These are phyloP conservation scores for Suillus hirtellus DNA, from an alignment of 768 basidiomycete genomes.

Conservation along the genomic window DNA sequence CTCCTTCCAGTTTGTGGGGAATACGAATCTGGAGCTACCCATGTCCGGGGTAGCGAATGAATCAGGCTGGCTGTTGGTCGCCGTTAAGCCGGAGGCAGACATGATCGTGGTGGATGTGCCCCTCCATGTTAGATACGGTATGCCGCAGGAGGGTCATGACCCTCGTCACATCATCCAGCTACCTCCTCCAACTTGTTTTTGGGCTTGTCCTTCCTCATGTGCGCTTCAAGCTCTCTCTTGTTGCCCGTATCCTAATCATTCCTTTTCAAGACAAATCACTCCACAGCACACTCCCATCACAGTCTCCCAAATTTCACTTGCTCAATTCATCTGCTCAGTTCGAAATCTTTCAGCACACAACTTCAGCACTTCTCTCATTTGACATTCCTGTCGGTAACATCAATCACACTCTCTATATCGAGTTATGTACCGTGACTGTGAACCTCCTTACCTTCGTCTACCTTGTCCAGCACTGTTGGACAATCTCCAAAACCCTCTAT, in stretches of 20 bases:
- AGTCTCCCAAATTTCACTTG: slow-evolving; percentile 25
- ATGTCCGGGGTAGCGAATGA: slow-evolving; percentile 34
- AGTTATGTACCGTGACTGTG: slow-evolving; percentile 35
- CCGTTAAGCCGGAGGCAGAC: slow-evolving; percentile 20
- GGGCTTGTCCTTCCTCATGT: slow-evolving; percentile 33
- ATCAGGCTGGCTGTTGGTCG: slow-evolving; percentile 32
- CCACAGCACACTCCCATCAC: slow-evolving; percentile 13
- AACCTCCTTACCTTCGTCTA: slow-evolving; percentile 37
- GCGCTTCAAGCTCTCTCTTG: slow-evolving; percentile 7
- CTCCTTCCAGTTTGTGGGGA: slow-evolving; percentile 37
- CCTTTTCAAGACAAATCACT: slow-evolving; percentile 11
- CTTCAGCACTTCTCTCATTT: slow-evolving; percentile 10
- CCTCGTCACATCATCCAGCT: slow-evolving; percentile 25
- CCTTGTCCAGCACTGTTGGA: slow-evolving; percentile 29
- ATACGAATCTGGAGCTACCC: slow-evolving; percentile 45
- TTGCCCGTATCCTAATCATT: neutral
- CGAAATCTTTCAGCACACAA: slow-evolving; percentile 9
- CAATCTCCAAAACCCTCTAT: slow-evolving; percentile 23
- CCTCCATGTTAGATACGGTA: slow-evolving; percentile 45
- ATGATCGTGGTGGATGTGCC: slow-evolving; percentile 36
- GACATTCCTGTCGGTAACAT: slow-evolving; percentile 37
- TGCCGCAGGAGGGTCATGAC: slow-evolving; percentile 20
- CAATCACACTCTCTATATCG: slow-evolving; percentile 33
- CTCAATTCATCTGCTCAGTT: slow-evolving; percentile 22
- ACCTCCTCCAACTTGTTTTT: slow-evolving; percentile 31